Evolutionary conservation across 2,329 filamentous ascomycete species (phyloP), one percentile per base, ranked within the genome.

Genomic region (Triangularia setosa): DNA sequence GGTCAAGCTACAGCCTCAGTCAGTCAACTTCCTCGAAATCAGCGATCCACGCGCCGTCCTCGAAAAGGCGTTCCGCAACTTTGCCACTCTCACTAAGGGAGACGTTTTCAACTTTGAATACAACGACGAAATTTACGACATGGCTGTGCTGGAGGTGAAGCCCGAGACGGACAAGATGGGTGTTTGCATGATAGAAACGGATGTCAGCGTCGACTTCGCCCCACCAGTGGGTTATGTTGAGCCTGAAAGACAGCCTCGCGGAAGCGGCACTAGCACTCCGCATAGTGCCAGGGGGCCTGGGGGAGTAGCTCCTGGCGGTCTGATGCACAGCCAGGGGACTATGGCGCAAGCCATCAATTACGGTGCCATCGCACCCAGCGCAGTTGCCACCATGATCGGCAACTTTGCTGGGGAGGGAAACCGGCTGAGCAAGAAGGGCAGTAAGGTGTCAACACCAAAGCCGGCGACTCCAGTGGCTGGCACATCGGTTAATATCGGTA

Each of bases 261-360:
- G 76, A 25, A 95, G 91, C 70, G 93, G 93, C n/a, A 93, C 92
- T 18, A 94, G 89, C 77, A 97, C 93, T 16, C 93, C 93, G 1
- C 82, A 88, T 59, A 95, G 90, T 72, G 81, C 78, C 3, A 86
- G 12, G 5, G 65, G 62, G 3, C n/a, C 40, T 2, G 59, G 30
- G 7, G 67, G 86, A 12, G 76, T 90, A 65, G 89, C 90, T 7
- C 80, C 85, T 1, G 90, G 92, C 27, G 92, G 93, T 4, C 79
- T 90, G 16, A 77, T 97, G 24, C 93, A 96, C 76, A 87, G 83
- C 67, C 91, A 96, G 72, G 95, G 95, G 11, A 93, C 89, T 66
- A 99, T 99, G 95, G 93, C 95, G 0, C 92, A 97, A 72, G 87
- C 92, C n/a, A 98, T 99, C 81, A 97, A 97, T 81, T 99, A 98